Evolutionary conservation across 75 land plant species (phyloP).

Genomic region (Selaginella moellendorffii): DNA sequence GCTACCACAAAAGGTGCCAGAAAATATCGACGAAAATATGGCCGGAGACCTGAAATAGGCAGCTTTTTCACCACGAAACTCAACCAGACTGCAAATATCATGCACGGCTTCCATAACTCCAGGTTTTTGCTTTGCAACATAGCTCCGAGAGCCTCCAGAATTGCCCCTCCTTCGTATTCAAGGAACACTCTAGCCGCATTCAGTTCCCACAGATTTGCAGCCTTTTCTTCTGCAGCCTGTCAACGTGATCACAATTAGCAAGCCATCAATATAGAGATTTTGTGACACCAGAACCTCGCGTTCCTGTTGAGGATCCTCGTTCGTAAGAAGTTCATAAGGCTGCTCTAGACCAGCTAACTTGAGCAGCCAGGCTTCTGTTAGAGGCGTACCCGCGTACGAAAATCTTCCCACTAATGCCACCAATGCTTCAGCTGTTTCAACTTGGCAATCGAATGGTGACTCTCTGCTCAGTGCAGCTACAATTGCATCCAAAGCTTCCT

Average conservation of each 20-base stretch:
- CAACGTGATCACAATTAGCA: background rate
- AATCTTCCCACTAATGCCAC: background rate
- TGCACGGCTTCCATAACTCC: constrained; percentile 34
- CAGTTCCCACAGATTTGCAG: constrained; percentile 30
- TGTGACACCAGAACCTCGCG: too few relatives aligned
- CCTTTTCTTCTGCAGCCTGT: constrained; percentile 41
- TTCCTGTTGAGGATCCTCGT: background rate
- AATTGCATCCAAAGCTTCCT: background rate
- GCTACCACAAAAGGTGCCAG: constrained; percentile 27
- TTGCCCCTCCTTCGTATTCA: constrained; percentile 37
- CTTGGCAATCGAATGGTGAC: background rate
- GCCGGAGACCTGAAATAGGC: constrained; percentile 31
- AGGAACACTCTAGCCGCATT: constrained; percentile 31
- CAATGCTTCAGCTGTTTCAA: background rate
- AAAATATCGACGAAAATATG: constrained; percentile 23
- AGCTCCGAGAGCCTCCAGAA: constrained; percentile 40
- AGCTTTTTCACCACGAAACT: constrained; percentile 23
- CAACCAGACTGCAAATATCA: constrained; percentile 35
- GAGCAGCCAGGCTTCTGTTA: background rate
- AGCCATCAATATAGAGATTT: too few relatives aligned
- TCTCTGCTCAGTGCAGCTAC: background rate
- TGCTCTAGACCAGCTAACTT: background rate
- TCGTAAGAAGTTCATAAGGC: background rate
- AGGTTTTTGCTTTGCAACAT: constrained; percentile 31
- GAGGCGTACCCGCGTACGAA: background rate